These are phyloP conservation scores for Naganishia cerealis DNA, from an alignment of 1,284 basidiomycete species.

Conservation along the genomic window DNA sequence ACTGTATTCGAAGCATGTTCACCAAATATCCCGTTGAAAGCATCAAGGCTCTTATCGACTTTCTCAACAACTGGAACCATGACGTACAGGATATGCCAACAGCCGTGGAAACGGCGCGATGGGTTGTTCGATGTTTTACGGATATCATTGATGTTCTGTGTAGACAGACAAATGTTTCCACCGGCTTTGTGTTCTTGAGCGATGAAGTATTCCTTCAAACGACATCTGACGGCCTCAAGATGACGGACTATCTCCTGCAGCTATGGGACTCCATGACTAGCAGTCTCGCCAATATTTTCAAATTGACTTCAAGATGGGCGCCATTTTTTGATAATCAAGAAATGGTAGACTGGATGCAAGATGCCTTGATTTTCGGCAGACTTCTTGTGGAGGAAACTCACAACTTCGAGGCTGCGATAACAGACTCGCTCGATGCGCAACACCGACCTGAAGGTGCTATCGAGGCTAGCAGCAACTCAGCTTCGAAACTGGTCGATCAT, in stretches of 20 bases:
- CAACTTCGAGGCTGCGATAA: constrained; percentile 70
- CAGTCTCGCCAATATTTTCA: constrained; percentile 78
- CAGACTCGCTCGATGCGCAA: constrained; percentile 44
- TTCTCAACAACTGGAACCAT: constrained; percentile 66
- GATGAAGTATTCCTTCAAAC: constrained; percentile 58
- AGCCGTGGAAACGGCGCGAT: constrained; percentile 72
- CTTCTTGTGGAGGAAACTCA: constrained; percentile 77
- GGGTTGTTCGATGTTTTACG: constrained; percentile 83
- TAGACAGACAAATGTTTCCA: constrained; percentile 50
- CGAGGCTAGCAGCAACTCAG: constrained; percentile 1
- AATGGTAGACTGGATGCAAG: constrained; percentile 95
- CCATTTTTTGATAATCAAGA: constrained; percentile 71
- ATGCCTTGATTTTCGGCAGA: constrained; percentile 85
- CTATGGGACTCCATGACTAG: constrained; percentile 81
- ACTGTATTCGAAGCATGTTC: constrained; percentile 77
- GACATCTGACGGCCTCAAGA: constrained; percentile 41
- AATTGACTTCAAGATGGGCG: constrained; percentile 77
- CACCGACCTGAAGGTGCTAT: constrained; percentile 34
- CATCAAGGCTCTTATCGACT: constrained; percentile 67
- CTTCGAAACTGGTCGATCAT: constrained; percentile 69
- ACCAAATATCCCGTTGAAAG: constrained; percentile 65
- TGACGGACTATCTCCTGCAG: constrained; percentile 62
- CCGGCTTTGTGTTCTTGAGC: constrained; percentile 62
- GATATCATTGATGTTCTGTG: constrained; percentile 87
- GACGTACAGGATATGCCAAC: constrained; percentile 64